phyloP scores from a whole-genome alignment of 2,329 filamentous ascomycete genomes.

The Drechslera avenae region DNA sequence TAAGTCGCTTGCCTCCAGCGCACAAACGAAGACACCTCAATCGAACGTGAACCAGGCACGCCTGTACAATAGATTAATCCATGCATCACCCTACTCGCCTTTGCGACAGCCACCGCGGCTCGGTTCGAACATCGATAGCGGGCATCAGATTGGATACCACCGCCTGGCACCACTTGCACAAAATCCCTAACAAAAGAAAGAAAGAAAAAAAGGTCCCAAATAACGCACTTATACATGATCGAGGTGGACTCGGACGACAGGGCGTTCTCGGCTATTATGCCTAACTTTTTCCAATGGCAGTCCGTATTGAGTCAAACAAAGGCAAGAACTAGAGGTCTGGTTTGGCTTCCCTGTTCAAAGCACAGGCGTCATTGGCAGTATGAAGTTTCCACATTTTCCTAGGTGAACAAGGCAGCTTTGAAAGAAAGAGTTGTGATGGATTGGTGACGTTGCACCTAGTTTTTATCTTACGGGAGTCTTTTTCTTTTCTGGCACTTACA shows the following conservation, averaged over 20 bases:
- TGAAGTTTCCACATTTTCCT: background rate
- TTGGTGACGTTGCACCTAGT: too few relatives aligned
- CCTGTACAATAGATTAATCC: background rate
- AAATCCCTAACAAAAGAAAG: background rate
- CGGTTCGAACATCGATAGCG: background rate
- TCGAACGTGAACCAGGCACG: conserved; percentile 10
- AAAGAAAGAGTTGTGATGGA: too few relatives aligned
- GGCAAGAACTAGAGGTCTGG: background rate
- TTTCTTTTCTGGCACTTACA: background rate
- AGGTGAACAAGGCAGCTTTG: too few relatives aligned
- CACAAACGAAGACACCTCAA: conserved; percentile 7
- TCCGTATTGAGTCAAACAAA: background rate
- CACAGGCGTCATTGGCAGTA: background rate
- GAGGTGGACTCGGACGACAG: background rate
- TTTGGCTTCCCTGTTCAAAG: background rate
- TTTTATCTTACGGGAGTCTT: too few relatives aligned
- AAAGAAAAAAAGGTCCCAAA: background rate
- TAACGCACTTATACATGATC: background rate
- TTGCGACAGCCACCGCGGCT: background rate
- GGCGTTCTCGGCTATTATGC: background rate
- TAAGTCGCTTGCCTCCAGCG: conserved; percentile 17
- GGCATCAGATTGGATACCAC: conserved; percentile 9
- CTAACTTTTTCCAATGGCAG: background rate
- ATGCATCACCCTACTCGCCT: background rate
- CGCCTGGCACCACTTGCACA: background rate